A percentile compares a stretch with the other conserved stretches of the same genome.
phyloP scores from a whole-genome alignment of 202 grass and related monocot species.

The Panicum virgatum region DNA sequence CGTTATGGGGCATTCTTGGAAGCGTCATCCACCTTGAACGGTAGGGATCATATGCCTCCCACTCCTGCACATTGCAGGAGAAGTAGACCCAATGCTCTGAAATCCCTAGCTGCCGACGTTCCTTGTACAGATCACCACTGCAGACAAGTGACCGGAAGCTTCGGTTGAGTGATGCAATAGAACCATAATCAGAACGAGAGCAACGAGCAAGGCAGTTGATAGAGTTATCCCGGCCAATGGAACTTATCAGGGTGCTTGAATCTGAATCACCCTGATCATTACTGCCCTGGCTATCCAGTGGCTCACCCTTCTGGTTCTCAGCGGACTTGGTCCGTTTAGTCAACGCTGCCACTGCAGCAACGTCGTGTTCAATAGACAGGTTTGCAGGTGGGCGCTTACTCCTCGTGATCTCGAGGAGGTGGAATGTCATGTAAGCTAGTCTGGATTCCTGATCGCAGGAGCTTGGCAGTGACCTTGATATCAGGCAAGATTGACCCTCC shows the following conservation, averaged over 20 bases:
- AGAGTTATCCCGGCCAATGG: slow-evolving; percentile 77
- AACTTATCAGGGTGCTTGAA: slow-evolving; percentile 71
- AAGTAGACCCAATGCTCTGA: slow-evolving; percentile 95
- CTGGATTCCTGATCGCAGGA: slow-evolving; percentile 75
- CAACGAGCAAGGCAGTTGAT: slow-evolving; percentile 76
- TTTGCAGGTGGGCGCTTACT: slow-evolving; percentile 51
- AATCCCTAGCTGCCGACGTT: slow-evolving; percentile 60
- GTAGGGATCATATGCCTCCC: slow-evolving; percentile 91
- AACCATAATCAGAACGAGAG: slow-evolving; percentile 78
- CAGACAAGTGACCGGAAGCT: slow-evolving; percentile 68
- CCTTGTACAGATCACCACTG: slow-evolving; percentile 72
- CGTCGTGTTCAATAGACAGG: slow-evolving; percentile 41
- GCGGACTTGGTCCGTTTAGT: slow-evolving; percentile 43
- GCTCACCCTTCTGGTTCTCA: not conserved
- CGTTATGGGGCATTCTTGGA: slow-evolving; percentile 83
- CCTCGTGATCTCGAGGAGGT: slow-evolving; percentile 74
- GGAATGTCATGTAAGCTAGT: slow-evolving; percentile 83
- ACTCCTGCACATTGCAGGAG: slow-evolving; percentile 83
- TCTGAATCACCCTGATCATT: slow-evolving; percentile 48
- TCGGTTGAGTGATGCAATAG: slow-evolving; percentile 64
- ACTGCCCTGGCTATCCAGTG: slow-evolving; percentile 43
- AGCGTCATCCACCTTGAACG: slow-evolving; percentile 72
- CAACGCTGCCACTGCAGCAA: slow-evolving; percentile 19
- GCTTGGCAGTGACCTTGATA: slow-evolving; percentile 63
- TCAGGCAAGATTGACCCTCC: slow-evolving; percentile 78